Percentiles rank a stretch among this genome's conserved stretches.
These are phyloP conservation scores for Leptodontidium sp. DNA, from an alignment of 2,329 filamentous ascomycete species.

Conservation along the genomic window DNA sequence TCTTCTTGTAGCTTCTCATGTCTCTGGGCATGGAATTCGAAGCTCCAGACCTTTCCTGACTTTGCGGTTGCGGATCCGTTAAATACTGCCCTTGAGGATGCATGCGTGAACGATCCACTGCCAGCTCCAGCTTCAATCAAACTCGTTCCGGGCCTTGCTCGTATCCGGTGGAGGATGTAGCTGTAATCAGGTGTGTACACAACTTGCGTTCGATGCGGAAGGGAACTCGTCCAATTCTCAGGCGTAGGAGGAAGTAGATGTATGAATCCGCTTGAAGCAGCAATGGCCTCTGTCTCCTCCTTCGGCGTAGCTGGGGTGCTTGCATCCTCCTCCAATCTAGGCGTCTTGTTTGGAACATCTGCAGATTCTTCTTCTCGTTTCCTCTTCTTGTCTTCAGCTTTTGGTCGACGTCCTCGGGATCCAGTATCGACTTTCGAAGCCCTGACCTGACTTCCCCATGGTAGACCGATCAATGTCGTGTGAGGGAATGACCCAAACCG, in stretches of 20 bases:
- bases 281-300: slow-evolving; percentile 57
- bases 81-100: slow-evolving; percentile 78
- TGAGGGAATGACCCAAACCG: slow-evolving; percentile 92
- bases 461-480: slow-evolving; percentile 76
- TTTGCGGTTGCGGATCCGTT: slow-evolving; percentile 67
- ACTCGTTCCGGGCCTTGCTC: slow-evolving; percentile 74
- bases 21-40: slow-evolving; percentile 80
- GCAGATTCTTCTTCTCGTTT: slow-evolving; percentile 53
- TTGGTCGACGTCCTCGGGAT: slow-evolving; percentile 79
- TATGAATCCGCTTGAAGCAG: slow-evolving; percentile 74
- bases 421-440: slow-evolving; percentile 92
- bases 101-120: slow-evolving; percentile 86
- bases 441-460: slow-evolving; percentile 91
- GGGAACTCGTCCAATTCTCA: slow-evolving; percentile 81
- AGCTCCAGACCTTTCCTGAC: slow-evolving; percentile 79
- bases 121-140: slow-evolving; percentile 85
- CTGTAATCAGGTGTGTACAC: slow-evolving; percentile 90
- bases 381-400: slow-evolving; percentile 61
- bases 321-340: slow-evolving; percentile 40
- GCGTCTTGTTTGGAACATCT: slow-evolving; percentile 31
- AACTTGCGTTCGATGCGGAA: slow-evolving; percentile 85
- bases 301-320: slow-evolving; percentile 42
- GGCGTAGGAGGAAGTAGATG: slow-evolving; percentile 82
- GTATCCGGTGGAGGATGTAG: slow-evolving; percentile 80
- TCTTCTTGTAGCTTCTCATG: slow-evolving; percentile 75